A percentile compares a stretch with the other conserved stretches of the same genome.
phyloP scores from a whole-genome alignment of 257 asterid genomes.

The Solanum chiquidenum region DNA sequence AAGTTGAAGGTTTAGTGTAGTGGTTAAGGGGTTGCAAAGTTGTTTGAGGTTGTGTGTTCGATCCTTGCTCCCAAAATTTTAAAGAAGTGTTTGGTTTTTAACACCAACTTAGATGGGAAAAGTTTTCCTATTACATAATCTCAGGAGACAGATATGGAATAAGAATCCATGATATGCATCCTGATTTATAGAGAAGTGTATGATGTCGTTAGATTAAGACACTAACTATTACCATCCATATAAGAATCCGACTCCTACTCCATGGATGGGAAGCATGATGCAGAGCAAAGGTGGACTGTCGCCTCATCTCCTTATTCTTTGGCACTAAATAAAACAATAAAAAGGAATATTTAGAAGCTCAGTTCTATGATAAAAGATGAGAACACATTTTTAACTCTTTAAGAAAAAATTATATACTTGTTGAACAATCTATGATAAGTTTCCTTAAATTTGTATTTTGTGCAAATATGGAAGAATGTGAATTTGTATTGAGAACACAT shows the following conservation, averaged over 20 bases:
- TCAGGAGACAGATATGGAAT: not conserved
- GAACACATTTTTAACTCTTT: not conserved
- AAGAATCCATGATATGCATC: not conserved
- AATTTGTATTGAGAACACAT: not conserved
- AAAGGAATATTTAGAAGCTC: not conserved
- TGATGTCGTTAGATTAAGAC: not conserved
- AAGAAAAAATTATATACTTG: not conserved
- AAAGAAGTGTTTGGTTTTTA: not conserved
- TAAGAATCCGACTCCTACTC: conserved; percentile 67
- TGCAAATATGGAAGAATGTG: not conserved
- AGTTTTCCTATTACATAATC: not conserved
- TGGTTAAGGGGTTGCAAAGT: no score
- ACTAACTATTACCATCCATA: conserved; percentile 66
- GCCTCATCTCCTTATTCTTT: conserved; percentile 65
- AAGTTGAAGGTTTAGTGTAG: no score
- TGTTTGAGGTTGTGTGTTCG: no score
- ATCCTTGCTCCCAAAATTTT: not conserved
- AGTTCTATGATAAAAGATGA: not conserved
- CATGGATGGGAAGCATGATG: conserved; percentile 98
- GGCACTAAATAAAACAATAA: not conserved
- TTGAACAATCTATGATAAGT: not conserved
- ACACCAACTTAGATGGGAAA: not conserved
- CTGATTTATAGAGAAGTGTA: not conserved
- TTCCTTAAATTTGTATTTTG: not conserved
- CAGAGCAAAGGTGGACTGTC: conserved; percentile 71